Conservation (phyloP, 148 eudicot species). For the Rhododendron ovatum region DNA sequence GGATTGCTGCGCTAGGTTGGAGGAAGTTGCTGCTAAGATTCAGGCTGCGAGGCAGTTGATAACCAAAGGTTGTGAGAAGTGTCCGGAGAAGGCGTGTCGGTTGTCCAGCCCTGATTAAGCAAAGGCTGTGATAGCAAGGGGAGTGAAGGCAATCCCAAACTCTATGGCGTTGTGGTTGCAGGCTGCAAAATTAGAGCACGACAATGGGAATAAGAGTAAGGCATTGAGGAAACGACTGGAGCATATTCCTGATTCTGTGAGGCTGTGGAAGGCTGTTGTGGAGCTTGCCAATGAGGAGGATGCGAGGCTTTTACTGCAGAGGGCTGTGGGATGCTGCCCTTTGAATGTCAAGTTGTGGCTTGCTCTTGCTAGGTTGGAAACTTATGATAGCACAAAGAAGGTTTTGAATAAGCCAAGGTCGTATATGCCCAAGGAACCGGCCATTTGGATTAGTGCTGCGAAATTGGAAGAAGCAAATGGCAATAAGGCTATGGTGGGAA, state of each 20-base stretch:
- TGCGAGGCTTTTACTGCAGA: slow-evolving; percentile 67
- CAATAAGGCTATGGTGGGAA: slow-evolving; percentile 72
- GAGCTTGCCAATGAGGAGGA: slow-evolving; percentile 93
- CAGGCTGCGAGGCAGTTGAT: slow-evolving; percentile 70
- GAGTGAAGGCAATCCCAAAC: slow-evolving; percentile 77
- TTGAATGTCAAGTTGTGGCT: slow-evolving; percentile 91
- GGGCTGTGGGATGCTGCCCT: slow-evolving; percentile 93
- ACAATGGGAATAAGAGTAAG: slow-evolving; percentile 63
- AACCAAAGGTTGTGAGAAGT: slow-evolving; percentile 82
- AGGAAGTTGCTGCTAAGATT: slow-evolving; percentile 91
- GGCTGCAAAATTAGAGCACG: slow-evolving; percentile 81
- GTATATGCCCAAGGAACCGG: slow-evolving; percentile 66
- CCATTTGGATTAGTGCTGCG: slow-evolving; percentile 93
- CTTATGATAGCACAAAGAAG: slow-evolving; percentile 74
- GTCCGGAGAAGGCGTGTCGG: slow-evolving; percentile 80
- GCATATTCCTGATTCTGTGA: slow-evolving; percentile 84
- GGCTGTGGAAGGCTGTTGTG: slow-evolving; percentile 96
- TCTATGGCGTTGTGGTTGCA: slow-evolving; percentile 94
- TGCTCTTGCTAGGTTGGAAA: slow-evolving; percentile 88
- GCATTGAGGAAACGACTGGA: slow-evolving; percentile 92
- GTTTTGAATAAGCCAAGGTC: slow-evolving; percentile 80
- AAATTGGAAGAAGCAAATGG: slow-evolving; percentile 93
- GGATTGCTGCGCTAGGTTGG: slow-evolving; percentile 98
- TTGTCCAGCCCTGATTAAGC: slow-evolving; percentile 71
- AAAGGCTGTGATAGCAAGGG: slow-evolving; percentile 88